phyloP scores from a whole-genome alignment of 768 basidiomycete species.

The Phanerochaete sordida region DNA sequence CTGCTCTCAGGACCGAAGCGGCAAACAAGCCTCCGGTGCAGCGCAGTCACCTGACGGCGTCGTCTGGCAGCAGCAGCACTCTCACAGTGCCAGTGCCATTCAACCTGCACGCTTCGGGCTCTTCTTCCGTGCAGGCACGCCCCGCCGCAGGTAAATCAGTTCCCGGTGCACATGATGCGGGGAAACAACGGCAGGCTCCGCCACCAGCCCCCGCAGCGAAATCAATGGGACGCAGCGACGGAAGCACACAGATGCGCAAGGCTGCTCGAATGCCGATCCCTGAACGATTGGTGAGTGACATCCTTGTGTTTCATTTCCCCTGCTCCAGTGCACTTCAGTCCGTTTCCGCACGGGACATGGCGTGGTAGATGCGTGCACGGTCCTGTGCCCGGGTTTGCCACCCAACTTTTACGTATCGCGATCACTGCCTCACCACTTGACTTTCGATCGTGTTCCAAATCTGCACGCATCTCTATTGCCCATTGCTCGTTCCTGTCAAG shows the following conservation, averaged over 20 bases:
- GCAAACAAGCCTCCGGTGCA: neutral
- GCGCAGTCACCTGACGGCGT: conserved; percentile 3
- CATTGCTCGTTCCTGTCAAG: neutral
- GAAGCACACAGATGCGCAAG: conserved; percentile 6
- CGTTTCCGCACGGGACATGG: neutral
- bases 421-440: neutral
- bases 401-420: conserved; percentile 2
- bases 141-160: conserved; percentile 13
- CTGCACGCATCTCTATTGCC: neutral
- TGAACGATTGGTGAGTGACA: conserved; percentile 31
- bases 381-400: conserved; percentile 15
- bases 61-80: neutral
- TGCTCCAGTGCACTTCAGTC: conserved; percentile 17
- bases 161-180: conserved; percentile 9
- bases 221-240: conserved; percentile 7
- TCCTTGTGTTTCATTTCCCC: conserved; percentile 16
- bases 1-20: neutral
- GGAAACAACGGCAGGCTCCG: conserved; percentile 2
- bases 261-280: conserved; percentile 21
- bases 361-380: conserved; percentile 11
- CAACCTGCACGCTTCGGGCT: neutral
- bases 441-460: neutral
- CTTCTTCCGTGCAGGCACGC: conserved; percentile 2
- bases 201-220: neutral
- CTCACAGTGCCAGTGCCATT: neutral